Evolutionary conservation across 768 basidiomycete species (phyloP).

Genomic region (Lactifluus rugatus): DNA sequence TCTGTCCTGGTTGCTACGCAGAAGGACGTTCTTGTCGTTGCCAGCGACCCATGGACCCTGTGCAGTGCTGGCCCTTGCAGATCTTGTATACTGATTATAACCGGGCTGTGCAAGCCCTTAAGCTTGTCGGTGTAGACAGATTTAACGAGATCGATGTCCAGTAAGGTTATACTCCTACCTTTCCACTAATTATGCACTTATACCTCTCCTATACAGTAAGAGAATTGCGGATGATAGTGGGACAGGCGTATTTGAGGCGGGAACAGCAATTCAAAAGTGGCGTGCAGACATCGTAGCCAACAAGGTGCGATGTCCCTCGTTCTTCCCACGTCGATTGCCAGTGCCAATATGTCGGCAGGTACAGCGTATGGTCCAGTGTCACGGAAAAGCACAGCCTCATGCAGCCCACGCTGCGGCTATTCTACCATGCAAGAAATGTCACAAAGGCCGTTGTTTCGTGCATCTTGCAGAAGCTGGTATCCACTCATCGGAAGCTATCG

Average conservation of each 20-base stretch:
- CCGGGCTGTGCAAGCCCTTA: conserved; percentile 27
- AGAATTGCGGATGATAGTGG: background rate
- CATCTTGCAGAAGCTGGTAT: conserved; percentile 30
- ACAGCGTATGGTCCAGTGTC: background rate
- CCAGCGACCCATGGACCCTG: conserved; percentile 41
- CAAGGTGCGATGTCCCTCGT: background rate
- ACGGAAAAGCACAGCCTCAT: conserved; percentile 13
- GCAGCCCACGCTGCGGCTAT: conserved; percentile 1
- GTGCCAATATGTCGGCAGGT: background rate
- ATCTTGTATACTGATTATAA: conserved; percentile 38
- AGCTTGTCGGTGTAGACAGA: background rate
- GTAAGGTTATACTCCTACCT: background rate
- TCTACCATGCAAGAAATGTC: conserved; percentile 32
- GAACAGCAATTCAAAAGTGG: conserved; percentile 14
- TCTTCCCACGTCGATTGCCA: background rate
- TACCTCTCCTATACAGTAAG: background rate
- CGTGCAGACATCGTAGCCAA: background rate
- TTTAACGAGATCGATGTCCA: background rate
- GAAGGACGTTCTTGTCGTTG: conserved; percentile 73
- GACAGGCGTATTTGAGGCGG: conserved; percentile 20
- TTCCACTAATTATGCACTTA: background rate
- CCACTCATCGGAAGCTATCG: conserved; percentile 32
- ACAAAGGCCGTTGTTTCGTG: conserved; percentile 28
- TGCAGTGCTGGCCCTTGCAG: conserved; percentile 45
- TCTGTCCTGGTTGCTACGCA: conserved; percentile 66